Conservation (phyloP, 176 grass and related monocot species). For the Rhynchospora tenuis region DNA sequence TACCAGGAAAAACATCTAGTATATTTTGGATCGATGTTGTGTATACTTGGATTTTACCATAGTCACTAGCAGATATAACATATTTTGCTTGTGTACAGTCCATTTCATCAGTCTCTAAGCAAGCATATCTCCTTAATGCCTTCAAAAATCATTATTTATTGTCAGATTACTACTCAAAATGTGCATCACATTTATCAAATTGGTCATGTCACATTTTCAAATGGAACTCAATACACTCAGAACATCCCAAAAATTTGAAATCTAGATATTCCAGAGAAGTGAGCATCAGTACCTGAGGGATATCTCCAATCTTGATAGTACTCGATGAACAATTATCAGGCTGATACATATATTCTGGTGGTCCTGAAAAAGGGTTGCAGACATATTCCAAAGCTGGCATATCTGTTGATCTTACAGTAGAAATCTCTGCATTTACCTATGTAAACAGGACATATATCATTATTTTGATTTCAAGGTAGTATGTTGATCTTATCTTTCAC, state of each 20-base stretch:
- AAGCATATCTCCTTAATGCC: constrained; percentile 70
- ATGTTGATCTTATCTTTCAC: neutral
- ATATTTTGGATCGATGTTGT: constrained; percentile 85
- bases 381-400: constrained; percentile 61
- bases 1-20: constrained; percentile 76
- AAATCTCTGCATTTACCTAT: constrained; percentile 80
- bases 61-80: constrained; percentile 57
- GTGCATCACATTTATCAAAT: neutral
- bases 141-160: constrained; percentile 16
- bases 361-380: constrained; percentile 88
- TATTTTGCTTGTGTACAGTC: constrained; percentile 41
- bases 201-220: neutral
- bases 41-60: constrained; percentile 71
- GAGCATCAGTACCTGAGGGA: constrained; percentile 50
- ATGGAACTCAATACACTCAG: neutral
- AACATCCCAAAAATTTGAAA: neutral
- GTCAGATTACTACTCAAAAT: neutral
- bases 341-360: constrained; percentile 58
- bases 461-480: neutral
- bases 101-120: constrained; percentile 42
- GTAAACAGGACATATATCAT: neutral
- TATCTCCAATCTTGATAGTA: constrained; percentile 70
- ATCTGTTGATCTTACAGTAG: constrained; percentile 43
- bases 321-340: constrained; percentile 71
- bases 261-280: neutral